Base-by-base conservation (phyloP, 164 flowering plant genomes). In the Piper longum region DNA sequence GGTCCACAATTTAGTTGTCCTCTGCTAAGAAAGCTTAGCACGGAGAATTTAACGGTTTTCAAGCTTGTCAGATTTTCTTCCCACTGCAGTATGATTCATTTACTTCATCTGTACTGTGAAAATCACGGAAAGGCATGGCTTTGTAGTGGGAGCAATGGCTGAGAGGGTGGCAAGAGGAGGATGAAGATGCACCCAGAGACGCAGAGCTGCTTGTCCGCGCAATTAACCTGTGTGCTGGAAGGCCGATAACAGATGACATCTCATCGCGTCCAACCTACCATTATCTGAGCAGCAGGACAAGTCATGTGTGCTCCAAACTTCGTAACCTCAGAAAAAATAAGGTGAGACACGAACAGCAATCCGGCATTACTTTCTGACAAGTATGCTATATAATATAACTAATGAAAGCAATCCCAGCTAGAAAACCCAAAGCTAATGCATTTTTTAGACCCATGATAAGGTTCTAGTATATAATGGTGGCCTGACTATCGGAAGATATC, bases 71-170 rank as follows among this genome's bases (percentile, higher is more conserved):
- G 12, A 48, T 48, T 2, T 48, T 14, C 52, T 9, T 5, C 14
- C 14, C 52, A 48, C 9, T 2, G 14, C 14, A 9, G 6, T 9
- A 9, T 5, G 9, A 9, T 48, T 8, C 14, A 14, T 5, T 48
- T 8, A 12, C 52, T 48, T 48, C 12, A 14, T 48, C 14, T 9
- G 1, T 5, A 48, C 52, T 2, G 14, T 48, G 8, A 48, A 5
- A 48, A 9, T 48, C 12, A 6, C 12, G 9, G 11, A 2, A 9
- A 14, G 9, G 0, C 52, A 5, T 48, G 3, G 19, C 39, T 41
- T 9, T 48, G 51, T 66, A 91, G 96, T 89, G 95, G 95, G 75
- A 71, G 42, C 73, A 62, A 16, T 89, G 91, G 95, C 7, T 91
- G 69, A 12, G 81, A 51, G 16, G 44, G 12, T 1, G 6, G 64